Evolutionary conservation across 176 grass and related monocot genomes (phyloP).

Genomic region (Saccharum officinarum): DNA sequence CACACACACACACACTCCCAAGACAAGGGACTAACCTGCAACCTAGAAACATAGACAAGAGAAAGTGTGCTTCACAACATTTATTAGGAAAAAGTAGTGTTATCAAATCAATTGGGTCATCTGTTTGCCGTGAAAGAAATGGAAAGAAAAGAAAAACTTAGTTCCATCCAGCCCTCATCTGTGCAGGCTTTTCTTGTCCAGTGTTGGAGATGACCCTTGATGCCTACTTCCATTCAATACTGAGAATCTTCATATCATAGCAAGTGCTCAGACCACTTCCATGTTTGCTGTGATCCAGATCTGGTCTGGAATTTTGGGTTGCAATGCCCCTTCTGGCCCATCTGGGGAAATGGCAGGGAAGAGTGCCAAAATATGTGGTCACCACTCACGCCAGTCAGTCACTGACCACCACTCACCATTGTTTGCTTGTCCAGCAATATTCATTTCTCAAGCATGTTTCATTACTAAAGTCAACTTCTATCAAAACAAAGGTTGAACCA

Average conservation of each 20-base stretch:
- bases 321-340: neutral
- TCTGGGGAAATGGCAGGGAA: neutral
- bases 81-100: neutral
- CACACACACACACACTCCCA: too few species aligned
- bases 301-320: neutral
- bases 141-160: neutral
- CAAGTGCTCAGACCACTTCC: conserved; percentile 14
- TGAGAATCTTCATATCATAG: conserved; percentile 3
- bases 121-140: neutral
- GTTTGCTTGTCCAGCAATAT: neutral
- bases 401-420: neutral
- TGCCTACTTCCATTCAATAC: neutral
- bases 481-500: conserved; percentile 13
- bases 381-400: neutral
- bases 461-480: neutral
- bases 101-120: neutral
- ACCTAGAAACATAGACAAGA: neutral
- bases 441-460: neutral
- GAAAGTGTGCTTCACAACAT: neutral
- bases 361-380: neutral
- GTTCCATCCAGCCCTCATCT: neutral
- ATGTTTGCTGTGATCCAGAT: neutral
- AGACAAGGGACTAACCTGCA: neutral
- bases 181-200: neutral
- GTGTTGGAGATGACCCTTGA: conserved; percentile 13